Evolutionary conservation across 1,284 basidiomycete genomes (phyloP).

Genomic region (Wallemia hederae): DNA sequence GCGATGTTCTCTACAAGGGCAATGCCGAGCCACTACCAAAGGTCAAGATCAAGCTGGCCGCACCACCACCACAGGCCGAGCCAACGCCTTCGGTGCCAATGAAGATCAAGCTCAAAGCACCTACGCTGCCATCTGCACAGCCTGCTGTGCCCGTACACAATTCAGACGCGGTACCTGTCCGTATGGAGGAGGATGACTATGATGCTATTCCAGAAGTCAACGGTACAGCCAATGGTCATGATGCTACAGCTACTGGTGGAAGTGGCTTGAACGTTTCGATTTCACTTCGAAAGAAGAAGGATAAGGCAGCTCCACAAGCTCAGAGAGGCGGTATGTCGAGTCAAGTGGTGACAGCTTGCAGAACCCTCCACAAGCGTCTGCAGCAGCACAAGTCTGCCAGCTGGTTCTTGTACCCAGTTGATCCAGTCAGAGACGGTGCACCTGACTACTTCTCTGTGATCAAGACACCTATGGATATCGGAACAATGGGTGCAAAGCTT

Average conservation of each 20-base stretch:
- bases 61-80: constrained; percentile 29
- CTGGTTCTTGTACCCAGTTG: constrained; percentile 63
- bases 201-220: background rate
- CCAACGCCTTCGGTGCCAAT: constrained; percentile 18
- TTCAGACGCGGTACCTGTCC: too few species aligned
- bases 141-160: background rate
- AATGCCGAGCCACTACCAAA: constrained; percentile 57
- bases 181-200: background rate
- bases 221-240: background rate
- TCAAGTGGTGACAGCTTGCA: constrained; percentile 48
- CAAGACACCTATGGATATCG: constrained; percentile 80
- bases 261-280: background rate
- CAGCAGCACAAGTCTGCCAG: constrained; percentile 31
- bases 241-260: background rate
- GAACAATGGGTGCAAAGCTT: constrained; percentile 62
- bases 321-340: constrained; percentile 53
- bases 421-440: constrained; percentile 54
- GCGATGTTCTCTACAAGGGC: constrained; percentile 61
- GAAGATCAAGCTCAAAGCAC: constrained; percentile 14
- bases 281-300: constrained; percentile 18
- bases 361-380: constrained; percentile 54
- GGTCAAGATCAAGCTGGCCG: constrained; percentile 51
- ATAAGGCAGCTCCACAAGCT: constrained; percentile 30
- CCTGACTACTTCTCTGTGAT: constrained; percentile 72
- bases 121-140: constrained; percentile 1